Evolutionary conservation across 192 early-diverging fungal genomes (phyloP), one percentile per base, ranked within the genome.

Genomic region (Jimgerdemannia flammicorona): DNA sequence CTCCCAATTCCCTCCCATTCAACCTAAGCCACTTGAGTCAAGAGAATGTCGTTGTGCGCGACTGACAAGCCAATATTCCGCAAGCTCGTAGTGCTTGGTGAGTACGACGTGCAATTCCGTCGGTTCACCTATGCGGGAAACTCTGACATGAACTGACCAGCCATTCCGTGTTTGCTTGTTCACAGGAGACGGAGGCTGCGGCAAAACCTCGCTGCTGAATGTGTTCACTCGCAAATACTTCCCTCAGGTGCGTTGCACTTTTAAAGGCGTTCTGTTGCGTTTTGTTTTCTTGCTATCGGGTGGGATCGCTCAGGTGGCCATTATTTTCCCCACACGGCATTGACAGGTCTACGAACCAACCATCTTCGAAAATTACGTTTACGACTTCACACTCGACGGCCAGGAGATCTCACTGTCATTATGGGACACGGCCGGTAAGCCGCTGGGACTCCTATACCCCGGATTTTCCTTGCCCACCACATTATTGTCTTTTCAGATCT

Each of bases 291-390:
- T 19, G 64, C 40, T 29, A 54, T 70, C 72, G 8, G 18, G 17
- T 14, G 11, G 11, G 17, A 44, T 19, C 29, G 42, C 11, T 43
- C 39, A 41, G 14, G 44, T 7, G 3, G n/a, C 49, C 63, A 66
- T 68, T 68, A 39, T 71, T 70, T 73, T 64, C 17, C 3, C 68
- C 44, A 14, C 71, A 67, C 59, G 64, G 11, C 39, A 11, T 20
- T 40, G 18, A 40, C 70, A 84, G 83, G 64, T 77, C 20, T 84
- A 84, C 72, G 83, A 84, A 49, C 83, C 83, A 64, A 81, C 83
- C 6, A 78, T 84, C 2, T 84, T 84, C 64, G 80, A 84, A 66
- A 81, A 81, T 41, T 79, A 81, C 73, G 75, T 79, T 39, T 74
- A 77, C 63, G 83, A 81, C 29, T 70, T 81, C 29, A 75, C 65